Evolutionary conservation across 352 stramenopile species (phyloP).

Genomic region (Globisporangium lucens): DNA sequence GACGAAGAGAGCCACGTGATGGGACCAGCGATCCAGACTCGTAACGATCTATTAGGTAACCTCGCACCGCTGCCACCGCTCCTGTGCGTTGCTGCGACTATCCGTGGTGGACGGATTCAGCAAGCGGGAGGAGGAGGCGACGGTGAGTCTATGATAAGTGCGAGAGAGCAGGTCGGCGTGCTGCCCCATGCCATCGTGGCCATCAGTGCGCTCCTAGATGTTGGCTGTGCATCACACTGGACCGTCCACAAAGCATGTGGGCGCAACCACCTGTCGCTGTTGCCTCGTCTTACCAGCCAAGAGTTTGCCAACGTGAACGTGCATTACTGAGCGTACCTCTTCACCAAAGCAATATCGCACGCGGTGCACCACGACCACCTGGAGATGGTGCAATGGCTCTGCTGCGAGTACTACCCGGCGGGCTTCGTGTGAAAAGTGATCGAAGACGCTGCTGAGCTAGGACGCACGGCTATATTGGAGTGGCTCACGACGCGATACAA

Average conservation of each 20-base stretch:
- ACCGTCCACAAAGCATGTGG: not conserved
- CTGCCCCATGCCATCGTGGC: not conserved
- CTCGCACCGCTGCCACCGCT: not conserved
- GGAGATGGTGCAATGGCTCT: not conserved
- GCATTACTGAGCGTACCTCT: not conserved
- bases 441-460: not conserved
- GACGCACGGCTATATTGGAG: not conserved
- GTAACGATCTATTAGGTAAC: no score
- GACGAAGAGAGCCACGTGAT: no score
- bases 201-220: not conserved
- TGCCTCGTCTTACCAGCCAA: not conserved
- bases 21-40: no score
- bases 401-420: slow-evolving; percentile 1
- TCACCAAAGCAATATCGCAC: not conserved
- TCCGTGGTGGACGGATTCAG: not conserved
- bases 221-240: not conserved
- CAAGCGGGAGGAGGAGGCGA: not conserved
- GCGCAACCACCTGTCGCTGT: not conserved
- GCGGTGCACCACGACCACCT: not conserved
- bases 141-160: not conserved
- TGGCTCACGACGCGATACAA: not conserved
- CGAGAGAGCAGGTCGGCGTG: not conserved
- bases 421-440: not conserved
- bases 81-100: not conserved
- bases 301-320: not conserved